A percentile compares a stretch with the other conserved stretches of the same genome.
These are phyloP conservation scores for Populus tremula DNA, from an alignment of 345 rosid genomes.

Conservation along the genomic window DNA sequence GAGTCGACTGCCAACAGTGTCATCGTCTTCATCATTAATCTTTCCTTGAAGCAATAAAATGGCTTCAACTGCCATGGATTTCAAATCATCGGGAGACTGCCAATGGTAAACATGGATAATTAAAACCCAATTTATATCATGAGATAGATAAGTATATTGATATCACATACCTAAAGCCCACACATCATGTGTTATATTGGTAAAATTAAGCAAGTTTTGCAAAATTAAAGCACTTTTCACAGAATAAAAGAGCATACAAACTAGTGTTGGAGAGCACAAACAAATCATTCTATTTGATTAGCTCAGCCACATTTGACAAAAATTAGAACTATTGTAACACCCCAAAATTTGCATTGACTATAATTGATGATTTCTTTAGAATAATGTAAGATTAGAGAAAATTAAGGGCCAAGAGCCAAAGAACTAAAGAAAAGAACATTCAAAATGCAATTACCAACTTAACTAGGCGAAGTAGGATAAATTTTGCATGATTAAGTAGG, in stretches of 20 bases:
- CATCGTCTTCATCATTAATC: slow-evolving; percentile 77
- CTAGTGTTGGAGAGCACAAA: not conserved
- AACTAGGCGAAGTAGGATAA: too few species aligned
- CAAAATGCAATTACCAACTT: too few species aligned
- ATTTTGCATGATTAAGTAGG: too few species aligned
- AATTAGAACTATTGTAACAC: not conserved
- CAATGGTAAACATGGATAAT: not conserved
- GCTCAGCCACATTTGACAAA: not conserved
- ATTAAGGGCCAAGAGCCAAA: too few species aligned
- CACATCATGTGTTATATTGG: not conserved
- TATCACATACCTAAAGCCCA: not conserved
- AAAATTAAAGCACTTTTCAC: not conserved
- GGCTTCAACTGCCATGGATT: slow-evolving; percentile 96
- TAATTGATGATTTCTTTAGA: too few species aligned
- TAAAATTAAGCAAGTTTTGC: not conserved
- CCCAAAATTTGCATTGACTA: too few species aligned
- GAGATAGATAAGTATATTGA: not conserved
- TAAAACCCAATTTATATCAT: not conserved
- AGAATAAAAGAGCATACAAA: not conserved
- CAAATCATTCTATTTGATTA: not conserved
- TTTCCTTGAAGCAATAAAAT: slow-evolving; percentile 79
- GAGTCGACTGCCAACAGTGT: slow-evolving; percentile 55
- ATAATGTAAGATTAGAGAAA: too few species aligned
- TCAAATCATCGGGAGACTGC: slow-evolving; percentile 84
- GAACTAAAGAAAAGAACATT: too few species aligned